Percentiles rank a stretch among this genome's conserved stretches.
Conservation (phyloP, 495 filamentous ascomycete species). For the Astrothelium macrocarpum region DNA sequence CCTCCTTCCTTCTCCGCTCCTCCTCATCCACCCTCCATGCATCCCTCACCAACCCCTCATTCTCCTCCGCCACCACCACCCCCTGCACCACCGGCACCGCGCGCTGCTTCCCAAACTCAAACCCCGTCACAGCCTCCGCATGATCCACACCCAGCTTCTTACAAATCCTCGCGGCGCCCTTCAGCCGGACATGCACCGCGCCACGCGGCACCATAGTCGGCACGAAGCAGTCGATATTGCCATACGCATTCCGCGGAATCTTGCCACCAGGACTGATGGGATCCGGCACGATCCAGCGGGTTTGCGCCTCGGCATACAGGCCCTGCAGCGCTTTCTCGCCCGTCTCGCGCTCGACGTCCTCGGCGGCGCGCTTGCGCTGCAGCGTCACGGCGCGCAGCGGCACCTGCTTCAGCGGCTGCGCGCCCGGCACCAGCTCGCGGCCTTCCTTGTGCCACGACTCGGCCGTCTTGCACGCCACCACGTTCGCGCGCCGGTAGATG, state of each 20-base stretch:
- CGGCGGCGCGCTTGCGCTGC: constrained; percentile 79
- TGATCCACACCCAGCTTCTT: constrained; percentile 77
- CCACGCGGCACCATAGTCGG: constrained; percentile 83
- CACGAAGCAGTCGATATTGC: constrained; percentile 94
- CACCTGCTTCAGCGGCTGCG: constrained; percentile 71
- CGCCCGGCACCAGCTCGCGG: constrained; percentile 57
- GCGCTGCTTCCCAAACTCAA: constrained; percentile 90
- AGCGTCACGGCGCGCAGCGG: constrained; percentile 86
- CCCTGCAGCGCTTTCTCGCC: constrained; percentile 82
- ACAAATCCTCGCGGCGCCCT: constrained; percentile 67
- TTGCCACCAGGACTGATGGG: constrained; percentile 63
- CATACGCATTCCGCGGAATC: constrained; percentile 90
- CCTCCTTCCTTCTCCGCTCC: constrained; percentile 67
- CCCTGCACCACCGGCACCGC: constrained; percentile 87
- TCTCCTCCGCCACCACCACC: constrained; percentile 75
- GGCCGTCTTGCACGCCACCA: constrained; percentile 76
- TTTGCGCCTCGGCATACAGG: constrained; percentile 76
- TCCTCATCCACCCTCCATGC: constrained; percentile 71
- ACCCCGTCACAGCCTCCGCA: constrained; percentile 91
- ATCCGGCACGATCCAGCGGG: constrained; percentile 84
- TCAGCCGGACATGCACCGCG: constrained; percentile 71
- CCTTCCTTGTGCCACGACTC: constrained; percentile 99
- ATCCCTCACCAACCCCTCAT: constrained; percentile 64
- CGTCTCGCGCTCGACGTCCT: constrained; percentile 64
- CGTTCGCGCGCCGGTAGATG: constrained; percentile 70